Conservation (phyloP, 106 monocot species). For the Ottelia alismoides region DNA sequence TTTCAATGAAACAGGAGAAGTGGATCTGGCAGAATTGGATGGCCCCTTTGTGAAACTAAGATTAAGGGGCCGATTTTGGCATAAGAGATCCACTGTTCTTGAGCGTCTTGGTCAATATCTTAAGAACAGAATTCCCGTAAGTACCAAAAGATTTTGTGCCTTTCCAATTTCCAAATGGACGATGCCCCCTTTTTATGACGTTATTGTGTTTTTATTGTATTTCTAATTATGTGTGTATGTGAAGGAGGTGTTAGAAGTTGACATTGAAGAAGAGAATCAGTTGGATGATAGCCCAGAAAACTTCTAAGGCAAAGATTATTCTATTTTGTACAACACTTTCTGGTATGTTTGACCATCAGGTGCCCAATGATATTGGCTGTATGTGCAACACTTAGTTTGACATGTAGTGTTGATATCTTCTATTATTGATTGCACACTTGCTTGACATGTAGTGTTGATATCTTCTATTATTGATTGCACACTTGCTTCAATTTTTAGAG, state of each 20-base stretch:
- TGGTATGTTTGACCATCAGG: no score
- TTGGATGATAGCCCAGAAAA: slow-evolving; percentile 85
- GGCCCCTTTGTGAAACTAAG: slow-evolving; percentile 84
- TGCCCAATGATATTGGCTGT: no score
- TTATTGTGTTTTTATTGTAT: background rate
- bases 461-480: no score
- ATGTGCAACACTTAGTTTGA: no score
- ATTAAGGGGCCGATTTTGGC: slow-evolving; percentile 78
- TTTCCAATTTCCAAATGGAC: background rate
- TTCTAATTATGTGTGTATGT: background rate
- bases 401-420: no score
- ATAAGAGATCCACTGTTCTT: slow-evolving; percentile 47
- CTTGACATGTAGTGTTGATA: no score
- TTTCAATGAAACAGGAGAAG: slow-evolving; percentile 25
- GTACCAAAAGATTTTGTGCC: background rate
- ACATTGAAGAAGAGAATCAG: slow-evolving; percentile 90
- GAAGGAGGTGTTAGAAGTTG: slow-evolving; percentile 94
- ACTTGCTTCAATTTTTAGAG: no score
- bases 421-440: no score
- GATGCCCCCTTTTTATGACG: background rate
- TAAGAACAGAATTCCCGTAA: slow-evolving; percentile 74
- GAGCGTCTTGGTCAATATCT: slow-evolving; percentile 66
- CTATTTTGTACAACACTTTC: no score
- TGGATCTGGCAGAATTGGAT: slow-evolving; percentile 78
- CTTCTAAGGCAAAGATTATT: no score